phyloP scores from a whole-genome alignment of 2,329 filamentous ascomycete species.

The Leptographium procerum region DNA sequence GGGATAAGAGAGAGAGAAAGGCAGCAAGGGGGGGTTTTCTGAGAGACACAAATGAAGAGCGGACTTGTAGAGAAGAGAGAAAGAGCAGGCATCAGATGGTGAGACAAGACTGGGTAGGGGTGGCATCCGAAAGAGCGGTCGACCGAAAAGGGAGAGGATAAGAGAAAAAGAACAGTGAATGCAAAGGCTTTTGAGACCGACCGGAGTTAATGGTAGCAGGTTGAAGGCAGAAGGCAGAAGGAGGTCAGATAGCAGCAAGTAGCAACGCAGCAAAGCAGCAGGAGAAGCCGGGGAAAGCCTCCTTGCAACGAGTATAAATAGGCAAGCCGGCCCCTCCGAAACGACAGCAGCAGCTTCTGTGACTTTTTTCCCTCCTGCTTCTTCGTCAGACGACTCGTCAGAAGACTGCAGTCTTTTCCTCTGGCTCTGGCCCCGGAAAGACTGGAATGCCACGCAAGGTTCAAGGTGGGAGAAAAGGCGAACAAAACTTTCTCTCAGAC shows the following conservation, averaged over 20 bases:
- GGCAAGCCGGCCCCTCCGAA: slow-evolving; percentile 7
- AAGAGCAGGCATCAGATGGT: neutral
- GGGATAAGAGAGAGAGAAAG: too few species aligned
- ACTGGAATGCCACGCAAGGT: neutral
- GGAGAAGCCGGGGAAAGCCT: neutral
- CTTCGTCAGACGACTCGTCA: neutral
- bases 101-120: neutral
- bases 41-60: too few species aligned
- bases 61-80: neutral
- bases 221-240: too few species aligned
- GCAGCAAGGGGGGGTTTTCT: neutral
- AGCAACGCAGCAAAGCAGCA: neutral
- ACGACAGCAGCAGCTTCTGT: neutral
- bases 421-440: neutral
- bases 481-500: neutral
- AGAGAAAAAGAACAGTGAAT: too few species aligned
- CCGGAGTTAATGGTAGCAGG: neutral
- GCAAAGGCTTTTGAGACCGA: too few species aligned
- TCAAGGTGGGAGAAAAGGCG: neutral
- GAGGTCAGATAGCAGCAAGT: too few species aligned
- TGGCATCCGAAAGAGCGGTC: neutral
- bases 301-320: slow-evolving; percentile 23
- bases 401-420: neutral
- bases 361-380: neutral
- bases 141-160: too few species aligned